Evolutionary conservation across 371 early-diverging fungal species (phyloP).

Genomic region (Rhizomucor miehei): DNA sequence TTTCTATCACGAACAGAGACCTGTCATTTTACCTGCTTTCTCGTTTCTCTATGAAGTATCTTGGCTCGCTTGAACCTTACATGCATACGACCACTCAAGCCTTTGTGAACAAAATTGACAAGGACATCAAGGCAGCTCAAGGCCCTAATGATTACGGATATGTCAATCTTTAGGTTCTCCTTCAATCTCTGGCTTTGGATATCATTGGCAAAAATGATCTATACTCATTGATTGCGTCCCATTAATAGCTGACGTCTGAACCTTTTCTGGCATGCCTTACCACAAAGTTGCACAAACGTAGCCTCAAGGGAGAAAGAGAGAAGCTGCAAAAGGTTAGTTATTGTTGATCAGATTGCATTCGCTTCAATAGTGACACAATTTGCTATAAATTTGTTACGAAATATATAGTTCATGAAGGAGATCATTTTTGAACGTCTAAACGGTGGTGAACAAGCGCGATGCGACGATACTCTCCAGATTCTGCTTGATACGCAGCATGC

Average conservation of each 20-base stretch:
- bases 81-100: slow-evolving; percentile 16
- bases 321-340: not conserved
- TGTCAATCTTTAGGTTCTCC: slow-evolving; percentile 32
- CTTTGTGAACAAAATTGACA: slow-evolving; percentile 19
- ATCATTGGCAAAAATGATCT: slow-evolving; percentile 44
- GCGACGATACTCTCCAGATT: slow-evolving; percentile 39
- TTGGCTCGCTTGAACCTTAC: slow-evolving; percentile 37
- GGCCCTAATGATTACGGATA: slow-evolving; percentile 8
- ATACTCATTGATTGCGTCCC: too few species aligned
- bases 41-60: slow-evolving; percentile 42
- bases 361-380: too few species aligned
- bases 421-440: slow-evolving; percentile 28
- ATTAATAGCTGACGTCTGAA: not conserved
- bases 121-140: slow-evolving; percentile 9
- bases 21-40: slow-evolving; percentile 43
- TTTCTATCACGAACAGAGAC: too few species aligned
- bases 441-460: slow-evolving; percentile 9
- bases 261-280: not conserved
- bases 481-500: slow-evolving; percentile 28
- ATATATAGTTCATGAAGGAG: slow-evolving; percentile 24
- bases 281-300: not conserved
- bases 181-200: slow-evolving; percentile 41
- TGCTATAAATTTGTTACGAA: too few species aligned
- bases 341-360: too few species aligned
- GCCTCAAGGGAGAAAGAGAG: too few species aligned